Conservation (phyloP, 2,329 filamentous ascomycete species). For the Diaporthe batatas region DNA sequence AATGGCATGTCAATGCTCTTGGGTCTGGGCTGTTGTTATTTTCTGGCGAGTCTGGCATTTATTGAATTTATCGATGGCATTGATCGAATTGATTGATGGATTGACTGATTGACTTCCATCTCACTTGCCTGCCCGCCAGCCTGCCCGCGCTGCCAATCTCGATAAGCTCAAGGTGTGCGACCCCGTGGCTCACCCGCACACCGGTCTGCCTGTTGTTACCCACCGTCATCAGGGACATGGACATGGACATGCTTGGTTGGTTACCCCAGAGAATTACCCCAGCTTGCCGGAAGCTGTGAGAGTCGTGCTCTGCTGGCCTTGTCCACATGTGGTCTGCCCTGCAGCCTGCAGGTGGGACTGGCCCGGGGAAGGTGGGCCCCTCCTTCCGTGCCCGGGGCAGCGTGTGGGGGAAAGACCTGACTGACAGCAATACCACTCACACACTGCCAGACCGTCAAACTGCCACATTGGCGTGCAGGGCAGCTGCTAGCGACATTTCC, state of each 20-base stretch:
- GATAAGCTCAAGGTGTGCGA: slow-evolving; percentile 30
- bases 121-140: slow-evolving; percentile 1
- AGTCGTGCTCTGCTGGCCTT: no score
- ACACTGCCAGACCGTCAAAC: no score
- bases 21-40: neutral
- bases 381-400: neutral
- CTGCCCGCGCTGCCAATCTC: slow-evolving; percentile 1
- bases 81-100: slow-evolving; percentile 4
- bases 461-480: neutral
- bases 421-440: no score
- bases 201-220: slow-evolving; percentile 16
- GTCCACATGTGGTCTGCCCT: no score
- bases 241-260: neutral
- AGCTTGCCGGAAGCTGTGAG: neutral
- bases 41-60: slow-evolving; percentile 1
- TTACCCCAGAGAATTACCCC: slow-evolving; percentile 1
- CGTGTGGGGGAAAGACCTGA: slow-evolving; percentile 8
- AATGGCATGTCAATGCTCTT: slow-evolving; percentile 12
- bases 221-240: neutral
- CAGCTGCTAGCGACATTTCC: slow-evolving; percentile 6
- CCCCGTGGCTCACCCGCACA: neutral
- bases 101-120: neutral
- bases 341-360: slow-evolving; percentile 11
- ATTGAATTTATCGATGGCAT: neutral
- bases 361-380: slow-evolving; percentile 26